A percentile compares a stretch with the other conserved stretches of the same genome.
phyloP scores from a whole-genome alignment of 1,284 basidiomycete genomes.

The Apiotrichum sp. region DNA sequence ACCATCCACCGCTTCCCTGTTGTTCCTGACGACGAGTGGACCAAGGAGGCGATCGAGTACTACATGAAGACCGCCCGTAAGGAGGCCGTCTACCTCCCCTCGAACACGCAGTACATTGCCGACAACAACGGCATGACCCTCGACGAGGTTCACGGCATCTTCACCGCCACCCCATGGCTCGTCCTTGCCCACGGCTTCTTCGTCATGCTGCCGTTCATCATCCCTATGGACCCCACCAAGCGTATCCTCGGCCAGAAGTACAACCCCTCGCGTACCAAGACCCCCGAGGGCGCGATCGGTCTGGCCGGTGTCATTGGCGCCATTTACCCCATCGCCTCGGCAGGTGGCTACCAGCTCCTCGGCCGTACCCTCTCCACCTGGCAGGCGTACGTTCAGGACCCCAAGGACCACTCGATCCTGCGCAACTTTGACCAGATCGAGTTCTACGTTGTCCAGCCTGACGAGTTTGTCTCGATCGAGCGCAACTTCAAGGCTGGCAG shows the following conservation, averaged over 20 bases:
- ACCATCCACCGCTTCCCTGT: conserved; percentile 59
- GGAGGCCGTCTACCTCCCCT: conserved; percentile 59
- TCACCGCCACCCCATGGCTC: conserved; percentile 20
- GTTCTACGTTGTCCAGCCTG: conserved; percentile 33
- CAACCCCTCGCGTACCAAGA: conserved; percentile 46
- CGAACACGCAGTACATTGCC: conserved; percentile 61
- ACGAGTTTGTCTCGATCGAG: conserved; percentile 49
- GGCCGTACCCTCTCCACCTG: conserved; percentile 43
- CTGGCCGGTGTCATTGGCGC: conserved; percentile 49
- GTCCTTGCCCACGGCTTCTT: conserved; percentile 24
- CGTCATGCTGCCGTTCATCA: conserved; percentile 23
- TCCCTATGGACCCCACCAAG: conserved; percentile 25
- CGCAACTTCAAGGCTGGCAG: conserved; percentile 58
- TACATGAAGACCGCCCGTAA: conserved; percentile 49
- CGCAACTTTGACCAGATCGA: conserved; percentile 60
- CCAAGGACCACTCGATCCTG: conserved; percentile 58
- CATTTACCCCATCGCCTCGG: conserved; percentile 62
- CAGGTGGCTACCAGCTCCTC: conserved; percentile 61
- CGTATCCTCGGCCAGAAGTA: conserved; percentile 45
- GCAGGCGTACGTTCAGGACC: conserved; percentile 45
- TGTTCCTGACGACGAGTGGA: conserved; percentile 59
- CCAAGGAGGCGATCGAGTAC: conserved; percentile 53
- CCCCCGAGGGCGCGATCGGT: conserved; percentile 54
- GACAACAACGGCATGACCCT: conserved; percentile 50
- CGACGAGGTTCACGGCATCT: conserved; percentile 12